Conservation (phyloP, 345 rosid species). For the Aurinia saxatilis region DNA sequence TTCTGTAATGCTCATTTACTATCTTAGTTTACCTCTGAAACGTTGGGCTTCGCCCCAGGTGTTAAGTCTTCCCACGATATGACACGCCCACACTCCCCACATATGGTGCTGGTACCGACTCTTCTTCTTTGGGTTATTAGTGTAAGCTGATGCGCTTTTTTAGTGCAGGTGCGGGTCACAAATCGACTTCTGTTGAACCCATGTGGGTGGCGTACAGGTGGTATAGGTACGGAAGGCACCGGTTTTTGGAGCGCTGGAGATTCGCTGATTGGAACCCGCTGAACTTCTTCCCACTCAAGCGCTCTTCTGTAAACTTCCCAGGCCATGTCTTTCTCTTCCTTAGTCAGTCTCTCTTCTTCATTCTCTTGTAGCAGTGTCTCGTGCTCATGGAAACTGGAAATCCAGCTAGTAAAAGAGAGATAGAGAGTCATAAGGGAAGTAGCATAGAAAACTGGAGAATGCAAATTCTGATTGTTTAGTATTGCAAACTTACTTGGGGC, state of each 20-base stretch:
- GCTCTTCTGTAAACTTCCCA: constrained; percentile 87
- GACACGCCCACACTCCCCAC: constrained; percentile 91
- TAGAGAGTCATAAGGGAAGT: not conserved
- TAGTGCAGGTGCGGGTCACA: constrained; percentile 67
- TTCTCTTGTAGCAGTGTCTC: constrained; percentile 98
- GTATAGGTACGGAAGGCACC: constrained; percentile 27
- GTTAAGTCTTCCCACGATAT: constrained; percentile 66
- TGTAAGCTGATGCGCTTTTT: constrained; percentile 72
- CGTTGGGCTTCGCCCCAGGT: constrained; percentile 11
- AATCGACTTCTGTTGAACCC: constrained; percentile 45
- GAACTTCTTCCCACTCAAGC: constrained; percentile 92
- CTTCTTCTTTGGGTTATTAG: constrained; percentile 88
- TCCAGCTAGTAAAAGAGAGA: constrained; percentile 54
- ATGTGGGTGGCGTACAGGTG: constrained; percentile 22
- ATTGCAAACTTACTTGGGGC: constrained; percentile 50
- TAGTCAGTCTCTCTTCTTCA: constrained; percentile 91
- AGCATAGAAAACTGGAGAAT: not conserved
- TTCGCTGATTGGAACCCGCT: constrained; percentile 54
- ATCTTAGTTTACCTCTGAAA: constrained; percentile 28
- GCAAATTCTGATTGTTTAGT: not conserved
- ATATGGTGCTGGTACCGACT: constrained; percentile 65
- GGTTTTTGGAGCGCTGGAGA: constrained; percentile 40
- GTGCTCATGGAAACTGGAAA: constrained; percentile 88
- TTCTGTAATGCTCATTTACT: constrained; percentile 21
- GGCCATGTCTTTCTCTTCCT: constrained; percentile 99